A percentile compares a stretch with the other conserved stretches of the same genome.
Conservation (phyloP, 108 stramenopile species). For the Nannochloropsis salina region DNA sequence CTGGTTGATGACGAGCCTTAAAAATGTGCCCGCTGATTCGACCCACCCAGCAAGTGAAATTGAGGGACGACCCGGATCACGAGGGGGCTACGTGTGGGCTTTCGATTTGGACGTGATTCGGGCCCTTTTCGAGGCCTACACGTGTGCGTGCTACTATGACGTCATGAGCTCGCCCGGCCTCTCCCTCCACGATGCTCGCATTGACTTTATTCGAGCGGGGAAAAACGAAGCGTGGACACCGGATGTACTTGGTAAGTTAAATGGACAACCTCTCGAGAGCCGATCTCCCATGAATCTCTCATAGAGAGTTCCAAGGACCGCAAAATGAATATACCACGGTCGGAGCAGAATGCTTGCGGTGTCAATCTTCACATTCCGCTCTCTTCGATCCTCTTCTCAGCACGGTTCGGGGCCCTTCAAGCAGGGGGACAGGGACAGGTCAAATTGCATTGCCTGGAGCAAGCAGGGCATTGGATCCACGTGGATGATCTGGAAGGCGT, state of each 20-base stretch:
- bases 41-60: too few species aligned
- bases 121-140: not conserved
- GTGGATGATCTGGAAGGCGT: constrained; percentile 8
- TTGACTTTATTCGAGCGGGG: constrained; percentile 1
- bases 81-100: not conserved
- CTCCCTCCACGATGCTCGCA: not conserved
- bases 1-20: constrained; percentile 7
- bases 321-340: too few species aligned
- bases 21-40: not conserved
- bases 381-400: not conserved
- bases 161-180: not conserved
- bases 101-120: constrained; percentile 18
- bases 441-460: not conserved
- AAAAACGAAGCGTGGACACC: not conserved
- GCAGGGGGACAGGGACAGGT: not conserved
- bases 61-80: not conserved
- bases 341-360: too few species aligned
- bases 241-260: not conserved
- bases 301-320: too few species aligned
- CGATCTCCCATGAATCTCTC: too few species aligned
- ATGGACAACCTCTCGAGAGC: too few species aligned
- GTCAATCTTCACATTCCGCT: not conserved
- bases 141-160: constrained; percentile 12
- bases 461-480: not conserved
- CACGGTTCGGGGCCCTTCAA: not conserved